A percentile compares a stretch with the other conserved stretches of the same genome.
Evolutionary conservation across 1,284 basidiomycete species (phyloP).

Genomic region (Cronartium ribicola): DNA sequence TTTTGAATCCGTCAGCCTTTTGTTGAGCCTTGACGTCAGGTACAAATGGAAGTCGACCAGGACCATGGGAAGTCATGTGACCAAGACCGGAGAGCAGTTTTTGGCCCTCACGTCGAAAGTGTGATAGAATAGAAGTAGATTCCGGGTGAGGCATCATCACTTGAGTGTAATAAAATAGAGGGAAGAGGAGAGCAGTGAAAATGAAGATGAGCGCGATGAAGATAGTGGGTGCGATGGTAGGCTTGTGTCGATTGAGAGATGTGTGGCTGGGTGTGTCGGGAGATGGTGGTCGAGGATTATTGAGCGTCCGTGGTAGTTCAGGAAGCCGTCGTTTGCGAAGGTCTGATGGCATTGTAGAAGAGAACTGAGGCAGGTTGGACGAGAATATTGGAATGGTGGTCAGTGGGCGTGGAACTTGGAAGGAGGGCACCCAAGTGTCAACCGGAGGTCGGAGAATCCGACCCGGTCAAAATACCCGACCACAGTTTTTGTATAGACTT

Average conservation of each 20-base stretch:
- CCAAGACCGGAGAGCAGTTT: conserved; percentile 30
- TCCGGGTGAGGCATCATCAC: conserved; percentile 33
- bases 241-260: conserved; percentile 19
- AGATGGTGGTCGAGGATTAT: conserved; percentile 17
- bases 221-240: conserved; percentile 35
- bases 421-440: no score
- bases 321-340: conserved; percentile 15
- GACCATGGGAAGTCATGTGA: conserved; percentile 1
- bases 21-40: neutral
- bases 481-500: no score
- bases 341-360: conserved; percentile 22
- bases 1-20: neutral
- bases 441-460: no score
- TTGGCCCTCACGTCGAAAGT: conserved; percentile 31
- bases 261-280: conserved; percentile 13
- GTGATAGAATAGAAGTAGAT: conserved; percentile 21
- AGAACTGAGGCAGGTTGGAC: neutral
- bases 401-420: neutral
- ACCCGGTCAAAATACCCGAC: no score
- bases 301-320: conserved; percentile 4
- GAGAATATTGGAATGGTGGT: neutral
- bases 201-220: conserved; percentile 23
- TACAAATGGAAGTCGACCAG: conserved; percentile 24
- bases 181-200: conserved; percentile 22
- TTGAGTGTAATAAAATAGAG: conserved; percentile 39